Evolutionary conservation across 495 filamentous ascomycete genomes (phyloP).

Genomic region (Amphirosellinia nigrospora): DNA sequence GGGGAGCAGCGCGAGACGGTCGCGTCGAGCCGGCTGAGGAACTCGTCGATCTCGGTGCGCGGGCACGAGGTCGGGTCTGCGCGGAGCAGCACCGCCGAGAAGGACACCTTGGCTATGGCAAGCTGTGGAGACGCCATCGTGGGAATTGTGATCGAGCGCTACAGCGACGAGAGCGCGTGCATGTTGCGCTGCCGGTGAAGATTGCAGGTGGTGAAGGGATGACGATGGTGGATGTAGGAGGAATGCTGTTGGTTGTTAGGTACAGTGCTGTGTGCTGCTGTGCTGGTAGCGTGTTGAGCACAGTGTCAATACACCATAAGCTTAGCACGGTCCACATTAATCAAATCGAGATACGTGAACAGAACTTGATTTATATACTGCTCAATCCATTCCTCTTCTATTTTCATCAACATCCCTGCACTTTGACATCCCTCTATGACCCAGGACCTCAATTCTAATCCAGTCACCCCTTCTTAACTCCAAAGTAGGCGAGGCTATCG

Average conservation of each 20-base stretch:
- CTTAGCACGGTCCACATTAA: not conserved
- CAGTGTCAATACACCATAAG: not conserved
- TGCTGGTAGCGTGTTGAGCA: not conserved
- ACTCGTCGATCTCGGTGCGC: constrained; percentile 73
- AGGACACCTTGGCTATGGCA: constrained; percentile 80
- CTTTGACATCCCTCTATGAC: not conserved
- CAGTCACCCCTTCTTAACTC: too few species aligned
- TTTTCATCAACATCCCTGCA: not conserved
- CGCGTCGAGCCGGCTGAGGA: constrained; percentile 71
- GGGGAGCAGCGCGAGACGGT: constrained; percentile 77
- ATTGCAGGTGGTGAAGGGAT: not conserved
- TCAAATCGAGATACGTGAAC: too few species aligned
- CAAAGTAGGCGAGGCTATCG: not conserved
- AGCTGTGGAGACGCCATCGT: constrained; percentile 76
- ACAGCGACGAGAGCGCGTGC: constrained; percentile 1
- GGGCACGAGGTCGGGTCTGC: constrained; percentile 75
- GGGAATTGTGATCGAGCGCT: not conserved
- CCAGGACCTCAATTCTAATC: too few species aligned
- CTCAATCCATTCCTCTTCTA: too few species aligned
- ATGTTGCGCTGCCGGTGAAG: not conserved
- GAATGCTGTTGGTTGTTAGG: too few species aligned
- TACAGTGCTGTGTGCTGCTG: too few species aligned
- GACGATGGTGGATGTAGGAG: too few species aligned
- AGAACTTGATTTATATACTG: too few species aligned
- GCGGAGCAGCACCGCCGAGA: constrained; percentile 75